Evolutionary conservation across 345 rosid species (phyloP).

Genomic region (Dimocarpus longan): DNA sequence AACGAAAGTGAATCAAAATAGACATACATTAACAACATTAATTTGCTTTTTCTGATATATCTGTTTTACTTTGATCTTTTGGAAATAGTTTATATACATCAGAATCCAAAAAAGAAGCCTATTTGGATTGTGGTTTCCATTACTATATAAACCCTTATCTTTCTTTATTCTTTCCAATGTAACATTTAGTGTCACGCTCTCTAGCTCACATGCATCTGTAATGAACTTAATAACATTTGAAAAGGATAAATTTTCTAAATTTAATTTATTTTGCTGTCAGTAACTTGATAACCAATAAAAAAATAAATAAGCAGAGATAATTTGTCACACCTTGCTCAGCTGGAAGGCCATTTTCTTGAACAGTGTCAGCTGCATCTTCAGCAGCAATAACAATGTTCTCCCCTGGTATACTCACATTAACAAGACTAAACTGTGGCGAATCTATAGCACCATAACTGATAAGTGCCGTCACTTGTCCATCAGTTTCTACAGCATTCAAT

Average conservation of each 20-base stretch:
- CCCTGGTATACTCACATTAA: conserved; percentile 33
- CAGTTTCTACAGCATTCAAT: conserved; percentile 25
- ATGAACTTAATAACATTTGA: neutral
- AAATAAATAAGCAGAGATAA: neutral
- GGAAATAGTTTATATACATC: neutral
- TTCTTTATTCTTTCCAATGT: neutral
- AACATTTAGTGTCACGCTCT: neutral
- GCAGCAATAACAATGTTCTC: conserved; percentile 35
- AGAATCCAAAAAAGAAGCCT: neutral
- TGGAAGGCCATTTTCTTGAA: conserved; percentile 19
- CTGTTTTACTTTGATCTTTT: neutral
- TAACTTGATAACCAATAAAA: neutral
- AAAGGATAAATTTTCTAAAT: neutral
- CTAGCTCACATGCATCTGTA: neutral
- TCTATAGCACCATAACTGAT: conserved; percentile 39
- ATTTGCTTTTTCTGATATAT: neutral
- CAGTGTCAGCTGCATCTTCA: conserved; percentile 22
- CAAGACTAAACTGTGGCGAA: conserved; percentile 36
- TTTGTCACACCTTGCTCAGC: conserved; percentile 26
- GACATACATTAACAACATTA: neutral
- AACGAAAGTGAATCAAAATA: neutral
- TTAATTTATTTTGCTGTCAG: neutral
- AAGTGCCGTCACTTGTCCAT: conserved; percentile 22
- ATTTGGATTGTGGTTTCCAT: neutral
- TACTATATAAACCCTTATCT: neutral